Evolutionary conservation across 2,329 filamentous ascomycete species (phyloP).

Genomic region (Tolypocladium album): DNA sequence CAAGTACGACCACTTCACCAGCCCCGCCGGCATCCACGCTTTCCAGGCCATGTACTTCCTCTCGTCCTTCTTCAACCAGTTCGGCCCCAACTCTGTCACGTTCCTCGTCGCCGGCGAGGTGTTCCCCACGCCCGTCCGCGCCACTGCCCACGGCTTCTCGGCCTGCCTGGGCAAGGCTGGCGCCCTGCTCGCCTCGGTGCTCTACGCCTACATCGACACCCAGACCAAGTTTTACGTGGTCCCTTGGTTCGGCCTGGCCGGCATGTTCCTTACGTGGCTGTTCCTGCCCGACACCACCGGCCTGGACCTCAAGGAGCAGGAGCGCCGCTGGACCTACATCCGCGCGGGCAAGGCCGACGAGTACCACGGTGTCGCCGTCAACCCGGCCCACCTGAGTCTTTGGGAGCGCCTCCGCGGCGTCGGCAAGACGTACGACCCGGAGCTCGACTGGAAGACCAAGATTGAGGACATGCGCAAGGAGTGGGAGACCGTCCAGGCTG

Average conservation of each 20-base stretch:
- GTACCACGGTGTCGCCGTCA: constrained; percentile 89
- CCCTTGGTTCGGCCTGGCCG: constrained; percentile 87
- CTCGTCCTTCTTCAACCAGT: constrained; percentile 98
- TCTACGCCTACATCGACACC: constrained; percentile 90
- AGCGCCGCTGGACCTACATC: constrained; percentile 85
- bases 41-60: constrained; percentile 99
- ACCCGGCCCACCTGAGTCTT: constrained; percentile 75
- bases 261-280: constrained; percentile 70
- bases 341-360: constrained; percentile 65
- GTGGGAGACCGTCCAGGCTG: constrained; percentile 43
- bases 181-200: constrained; percentile 72
- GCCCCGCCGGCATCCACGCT: constrained; percentile 58
- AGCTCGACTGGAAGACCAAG: constrained; percentile 72
- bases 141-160: constrained; percentile 90
- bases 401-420: constrained; percentile 77
- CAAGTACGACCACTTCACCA: constrained; percentile 74
- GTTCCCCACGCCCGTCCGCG: constrained; percentile 89
- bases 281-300: constrained; percentile 97
- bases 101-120: constrained; percentile 95
- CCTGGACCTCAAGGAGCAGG: constrained; percentile 93
- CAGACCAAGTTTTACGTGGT: constrained; percentile 84
- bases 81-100: constrained; percentile 90
- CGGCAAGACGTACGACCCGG: constrained; percentile 73
- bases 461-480: constrained; percentile 68
- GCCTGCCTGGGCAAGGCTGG: constrained; percentile 84